Evolutionary conservation across 768 basidiomycete genomes (phyloP).

Genomic region (Lentinula boryana): DNA sequence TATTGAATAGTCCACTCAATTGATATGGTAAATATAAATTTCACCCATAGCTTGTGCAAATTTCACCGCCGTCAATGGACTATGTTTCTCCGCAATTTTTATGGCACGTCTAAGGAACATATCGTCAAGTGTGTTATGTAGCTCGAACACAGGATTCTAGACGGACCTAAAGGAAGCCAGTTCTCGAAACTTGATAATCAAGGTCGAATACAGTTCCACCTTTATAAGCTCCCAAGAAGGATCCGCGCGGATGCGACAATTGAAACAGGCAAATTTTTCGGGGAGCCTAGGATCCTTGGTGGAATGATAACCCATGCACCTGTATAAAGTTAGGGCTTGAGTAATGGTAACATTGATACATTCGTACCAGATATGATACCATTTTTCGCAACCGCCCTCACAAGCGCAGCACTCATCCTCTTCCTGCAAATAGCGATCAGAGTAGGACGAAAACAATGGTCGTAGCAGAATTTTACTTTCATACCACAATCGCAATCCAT

Average conservation of each 20-base stretch:
- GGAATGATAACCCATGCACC: slow-evolving; percentile 57
- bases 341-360: background rate
- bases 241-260: slow-evolving; percentile 66
- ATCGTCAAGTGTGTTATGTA: background rate
- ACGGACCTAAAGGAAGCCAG: slow-evolving; percentile 64
- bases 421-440: slow-evolving; percentile 27
- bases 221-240: slow-evolving; percentile 67
- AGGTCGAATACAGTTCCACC: slow-evolving; percentile 46
- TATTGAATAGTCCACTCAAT: background rate
- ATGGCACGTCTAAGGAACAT: slow-evolving; percentile 49
- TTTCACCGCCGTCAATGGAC: slow-evolving; percentile 33
- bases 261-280: slow-evolving; percentile 60
- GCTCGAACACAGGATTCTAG: background rate
- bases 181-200: slow-evolving; percentile 61
- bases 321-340: slow-evolving; percentile 6
- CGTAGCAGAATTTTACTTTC: slow-evolving; percentile 28
- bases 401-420: slow-evolving; percentile 58
- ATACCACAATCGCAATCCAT: slow-evolving; percentile 72
- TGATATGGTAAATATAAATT: background rate
- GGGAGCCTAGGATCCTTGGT: slow-evolving; percentile 54
- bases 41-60: slow-evolving; percentile 61
- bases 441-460: background rate
- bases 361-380: slow-evolving; percentile 73
- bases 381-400: slow-evolving; percentile 65
- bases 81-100: slow-evolving; percentile 54